These are phyloP conservation scores for Cornus kousa DNA, from an alignment of 148 eudicot species.

Conservation along the genomic window DNA sequence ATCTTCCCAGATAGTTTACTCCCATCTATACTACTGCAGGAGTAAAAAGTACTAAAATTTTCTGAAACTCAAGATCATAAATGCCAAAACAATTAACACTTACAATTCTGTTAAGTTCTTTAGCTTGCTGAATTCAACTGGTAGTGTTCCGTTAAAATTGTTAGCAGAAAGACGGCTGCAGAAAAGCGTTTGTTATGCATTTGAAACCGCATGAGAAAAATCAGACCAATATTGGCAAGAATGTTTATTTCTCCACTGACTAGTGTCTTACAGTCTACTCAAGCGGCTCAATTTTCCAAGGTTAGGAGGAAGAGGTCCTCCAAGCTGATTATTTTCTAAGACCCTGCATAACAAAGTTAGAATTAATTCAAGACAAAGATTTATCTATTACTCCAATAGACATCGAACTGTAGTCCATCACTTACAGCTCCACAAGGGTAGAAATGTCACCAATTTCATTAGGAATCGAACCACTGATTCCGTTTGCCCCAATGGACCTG, in stretches of 20 bases:
- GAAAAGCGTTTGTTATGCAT: neutral
- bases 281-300: slow-evolving; percentile 23
- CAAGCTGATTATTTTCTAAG: no score
- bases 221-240: neutral
- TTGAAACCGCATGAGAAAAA: no score
- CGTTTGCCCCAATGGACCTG: slow-evolving; percentile 64
- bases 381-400: neutral
- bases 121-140: slow-evolving; percentile 51
- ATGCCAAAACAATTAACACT: slow-evolving; percentile 18
- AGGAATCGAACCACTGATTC: slow-evolving; percentile 60
- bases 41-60: slow-evolving; percentile 6
- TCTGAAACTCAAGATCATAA: neutral
- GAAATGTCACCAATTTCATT: slow-evolving; percentile 63
- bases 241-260: neutral
- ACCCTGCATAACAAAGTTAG: slow-evolving; percentile 28
- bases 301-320: slow-evolving; percentile 59
- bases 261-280: slow-evolving; percentile 38
- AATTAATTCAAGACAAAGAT: neutral
- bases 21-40: slow-evolving; percentile 78
- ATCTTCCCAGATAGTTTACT: slow-evolving; percentile 58
- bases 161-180: slow-evolving; percentile 74
- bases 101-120: slow-evolving; percentile 67
- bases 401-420: neutral
- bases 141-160: slow-evolving; percentile 70
- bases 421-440: slow-evolving; percentile 67